Evolutionary conservation across 768 basidiomycete genomes (phyloP), one percentile per base, ranked within the genome.

Genomic region (Collybia sordida): DNA sequence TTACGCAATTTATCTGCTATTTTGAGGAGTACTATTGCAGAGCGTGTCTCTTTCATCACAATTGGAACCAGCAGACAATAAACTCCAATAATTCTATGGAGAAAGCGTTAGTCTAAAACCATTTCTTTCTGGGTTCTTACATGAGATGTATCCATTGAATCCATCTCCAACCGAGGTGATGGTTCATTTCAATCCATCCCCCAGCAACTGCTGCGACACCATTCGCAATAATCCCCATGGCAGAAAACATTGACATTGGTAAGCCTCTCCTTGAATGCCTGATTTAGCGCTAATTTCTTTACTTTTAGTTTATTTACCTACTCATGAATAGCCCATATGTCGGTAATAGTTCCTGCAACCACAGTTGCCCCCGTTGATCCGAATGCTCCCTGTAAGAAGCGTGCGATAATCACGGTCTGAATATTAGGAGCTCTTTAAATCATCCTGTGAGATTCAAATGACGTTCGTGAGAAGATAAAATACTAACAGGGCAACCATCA

Each of bases 111-210:
- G 31, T 11, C 14, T 12, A 14, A 31, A 6, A 31, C 5, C 9
- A 42, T 36, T 31, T 34, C 14, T 12, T 6, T 31, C 9, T 12
- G 3, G 11, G 22, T 6, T 64, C 71, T 1, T 42, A 82, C 85
- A 85, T 87, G 58, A 83, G 70, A 54, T 84, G 82, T 7, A 90
- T 77, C 90, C 88, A 92, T 57, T 90, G 83, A 22, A 93, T 89
- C 88, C 90, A 91, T 21, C 88, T 72, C 88, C 90, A 92, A 53
- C 74, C 73, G 1, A 91, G 61, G 21, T 67, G 68, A 0, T 69
- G 59, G 50, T 82, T 79, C 51, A 78, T 73, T 59, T 88, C 85
- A n/a, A 88, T 74, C 81, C 82, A 88, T 11, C 84, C 85, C 21
- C 81, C 80, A 4, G 77, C 60, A 1, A 87, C 61, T 0, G 89